phyloP scores from a whole-genome alignment of 371 early-diverging fungal species.

The Mortierella sp. region DNA sequence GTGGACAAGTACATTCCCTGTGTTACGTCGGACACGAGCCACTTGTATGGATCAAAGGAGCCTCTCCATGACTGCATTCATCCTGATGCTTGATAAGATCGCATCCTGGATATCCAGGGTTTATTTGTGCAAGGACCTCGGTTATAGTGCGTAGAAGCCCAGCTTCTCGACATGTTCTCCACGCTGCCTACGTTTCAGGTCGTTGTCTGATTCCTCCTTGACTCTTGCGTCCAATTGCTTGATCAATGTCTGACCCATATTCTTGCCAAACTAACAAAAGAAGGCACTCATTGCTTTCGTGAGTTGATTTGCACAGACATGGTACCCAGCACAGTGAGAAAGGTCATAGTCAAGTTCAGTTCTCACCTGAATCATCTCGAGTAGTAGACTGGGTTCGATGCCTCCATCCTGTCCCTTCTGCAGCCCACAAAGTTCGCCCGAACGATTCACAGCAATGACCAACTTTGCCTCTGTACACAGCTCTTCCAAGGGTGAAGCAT shows the following conservation, averaged over 20 bases:
- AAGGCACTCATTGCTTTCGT: no score
- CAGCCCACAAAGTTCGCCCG: slow-evolving; percentile 82
- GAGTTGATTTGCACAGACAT: no score
- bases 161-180: slow-evolving; percentile 65
- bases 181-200: slow-evolving; percentile 57
- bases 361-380: slow-evolving; percentile 81
- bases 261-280: slow-evolving; percentile 62
- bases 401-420: slow-evolving; percentile 85
- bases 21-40: no score
- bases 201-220: slow-evolving; percentile 58
- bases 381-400: slow-evolving; percentile 79
- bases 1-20: no score
- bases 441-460: slow-evolving; percentile 83
- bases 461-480: slow-evolving; percentile 81
- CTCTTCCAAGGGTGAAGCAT: slow-evolving; percentile 90
- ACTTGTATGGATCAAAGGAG: no score
- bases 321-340: neutral
- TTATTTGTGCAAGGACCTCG: neutral
- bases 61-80: no score
- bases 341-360: neutral
- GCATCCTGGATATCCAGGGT: no score
- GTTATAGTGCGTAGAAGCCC: slow-evolving; percentile 68
- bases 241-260: slow-evolving; percentile 67
- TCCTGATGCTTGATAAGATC: neutral
- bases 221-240: slow-evolving; percentile 64